Evolutionary conservation across 2,329 filamentous ascomycete species (phyloP).

Genomic region (Lasiodiplodia sp.): DNA sequence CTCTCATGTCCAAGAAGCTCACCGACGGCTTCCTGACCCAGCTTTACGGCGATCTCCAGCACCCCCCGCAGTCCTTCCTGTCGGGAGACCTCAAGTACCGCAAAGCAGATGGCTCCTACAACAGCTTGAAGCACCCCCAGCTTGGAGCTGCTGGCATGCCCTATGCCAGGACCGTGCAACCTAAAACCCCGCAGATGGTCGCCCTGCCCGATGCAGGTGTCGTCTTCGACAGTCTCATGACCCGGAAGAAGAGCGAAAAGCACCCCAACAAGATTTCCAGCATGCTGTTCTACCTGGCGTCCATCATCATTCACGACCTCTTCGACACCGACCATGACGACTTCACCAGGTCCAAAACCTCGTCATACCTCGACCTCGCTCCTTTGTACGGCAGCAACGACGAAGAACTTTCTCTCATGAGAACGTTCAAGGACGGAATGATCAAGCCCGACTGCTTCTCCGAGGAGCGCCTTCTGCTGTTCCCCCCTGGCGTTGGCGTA

Average conservation of each 20-base stretch:
- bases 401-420: conserved; percentile 69
- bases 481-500: conserved; percentile 73
- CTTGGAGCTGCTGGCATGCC: conserved; percentile 71
- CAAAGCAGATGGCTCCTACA: conserved; percentile 58
- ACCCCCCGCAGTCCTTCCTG: conserved; percentile 56
- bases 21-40: conserved; percentile 55
- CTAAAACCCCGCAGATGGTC: conserved; percentile 63
- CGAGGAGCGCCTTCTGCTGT: conserved; percentile 68
- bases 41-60: conserved; percentile 57
- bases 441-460: conserved; percentile 76
- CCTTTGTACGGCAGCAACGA: conserved; percentile 77
- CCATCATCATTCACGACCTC: conserved; percentile 69
- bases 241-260: conserved; percentile 65
- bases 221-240: conserved; percentile 73
- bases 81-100: conserved; percentile 55
- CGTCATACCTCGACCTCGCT: conserved; percentile 76
- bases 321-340: conserved; percentile 72
- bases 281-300: conserved; percentile 77
- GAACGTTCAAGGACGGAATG: conserved; percentile 70
- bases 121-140: conserved; percentile 68
- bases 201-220: conserved; percentile 70
- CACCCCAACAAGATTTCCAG: conserved; percentile 78
- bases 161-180: conserved; percentile 72
- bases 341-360: conserved; percentile 70
- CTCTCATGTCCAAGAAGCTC: conserved; percentile 47